Percentiles rank a stretch among this genome's conserved stretches.
Evolutionary conservation across 2,329 filamentous ascomycete genomes (phyloP).

Genomic region (Phyllosticta paracitricarpa): DNA sequence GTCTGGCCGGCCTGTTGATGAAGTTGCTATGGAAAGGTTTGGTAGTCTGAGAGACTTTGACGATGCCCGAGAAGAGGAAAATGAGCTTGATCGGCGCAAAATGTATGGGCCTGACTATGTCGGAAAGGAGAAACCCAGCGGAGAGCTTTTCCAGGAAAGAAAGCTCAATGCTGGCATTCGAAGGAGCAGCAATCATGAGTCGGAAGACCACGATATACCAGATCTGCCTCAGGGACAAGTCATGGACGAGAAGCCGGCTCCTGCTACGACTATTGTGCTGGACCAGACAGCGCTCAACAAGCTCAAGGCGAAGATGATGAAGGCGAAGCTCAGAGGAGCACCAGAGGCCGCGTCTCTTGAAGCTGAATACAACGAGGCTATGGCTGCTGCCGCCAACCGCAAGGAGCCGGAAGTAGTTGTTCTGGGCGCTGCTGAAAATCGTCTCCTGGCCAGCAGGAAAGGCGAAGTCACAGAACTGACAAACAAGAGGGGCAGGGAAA

Average conservation of each 20-base stretch:
- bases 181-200: slow-evolving; percentile 15
- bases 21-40: slow-evolving; percentile 73
- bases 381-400: slow-evolving; percentile 44
- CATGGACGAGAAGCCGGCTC: slow-evolving; percentile 45
- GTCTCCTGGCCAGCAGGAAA: slow-evolving; percentile 66
- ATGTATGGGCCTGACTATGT: slow-evolving; percentile 79
- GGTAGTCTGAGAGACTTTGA: slow-evolving; percentile 79
- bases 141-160: slow-evolving; percentile 74
- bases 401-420: slow-evolving; percentile 63
- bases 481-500: slow-evolving; percentile 72
- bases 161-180: slow-evolving; percentile 49
- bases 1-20: slow-evolving; percentile 61
- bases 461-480: slow-evolving; percentile 69
- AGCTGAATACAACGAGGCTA: slow-evolving; percentile 69
- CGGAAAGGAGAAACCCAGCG: slow-evolving; percentile 76
- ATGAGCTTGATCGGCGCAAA: slow-evolving; percentile 74
- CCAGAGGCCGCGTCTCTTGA: slow-evolving; percentile 70
- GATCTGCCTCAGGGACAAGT: slow-evolving; percentile 44
- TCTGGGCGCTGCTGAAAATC: slow-evolving; percentile 78
- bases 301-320: slow-evolving; percentile 90
- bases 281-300: slow-evolving; percentile 78
- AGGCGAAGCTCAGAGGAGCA: slow-evolving; percentile 74
- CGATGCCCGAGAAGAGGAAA: slow-evolving; percentile 82
- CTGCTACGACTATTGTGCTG: slow-evolving; percentile 42
- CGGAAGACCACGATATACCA: slow-evolving; percentile 12